These are phyloP conservation scores for Irpex sp. DNA, from an alignment of 1,284 basidiomycete genomes.

Conservation along the genomic window DNA sequence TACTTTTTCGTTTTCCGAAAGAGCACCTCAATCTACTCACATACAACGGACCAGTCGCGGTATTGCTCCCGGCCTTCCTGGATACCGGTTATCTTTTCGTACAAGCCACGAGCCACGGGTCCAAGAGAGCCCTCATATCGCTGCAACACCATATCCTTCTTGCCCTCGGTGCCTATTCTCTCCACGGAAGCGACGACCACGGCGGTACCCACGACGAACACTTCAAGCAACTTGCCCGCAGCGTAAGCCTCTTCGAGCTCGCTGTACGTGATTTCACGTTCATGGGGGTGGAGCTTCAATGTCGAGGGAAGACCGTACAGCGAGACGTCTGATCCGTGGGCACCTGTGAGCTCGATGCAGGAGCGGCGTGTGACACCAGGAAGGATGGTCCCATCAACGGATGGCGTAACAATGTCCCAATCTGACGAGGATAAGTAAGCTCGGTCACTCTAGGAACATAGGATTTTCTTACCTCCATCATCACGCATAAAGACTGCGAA, in stretches of 20 bases:
- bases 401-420: conserved; percentile 68
- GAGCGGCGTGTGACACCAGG: conserved; percentile 88
- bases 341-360: conserved; percentile 56
- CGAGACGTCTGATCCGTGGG: conserved; percentile 33
- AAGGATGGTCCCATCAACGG: conserved; percentile 86
- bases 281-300: conserved; percentile 46
- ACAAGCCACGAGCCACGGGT: conserved; percentile 53
- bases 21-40: conserved; percentile 17
- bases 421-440: conserved; percentile 31
- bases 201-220: conserved; percentile 74
- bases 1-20: neutral
- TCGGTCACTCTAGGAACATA: neutral
- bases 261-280: conserved; percentile 59
- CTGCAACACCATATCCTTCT: conserved; percentile 45
- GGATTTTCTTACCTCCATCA: conserved; percentile 38
- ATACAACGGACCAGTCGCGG: conserved; percentile 50
- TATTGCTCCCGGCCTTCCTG: conserved; percentile 59
- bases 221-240: conserved; percentile 58
- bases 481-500: conserved; percentile 49
- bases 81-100: conserved; percentile 54
- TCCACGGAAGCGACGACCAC: conserved; percentile 59
- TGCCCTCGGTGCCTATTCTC: conserved; percentile 49
- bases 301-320: conserved; percentile 38
- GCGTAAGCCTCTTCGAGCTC: conserved; percentile 50
- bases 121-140: conserved; percentile 44